Conservation (phyloP, 345 rosid genomes). For the Draba incana region DNA sequence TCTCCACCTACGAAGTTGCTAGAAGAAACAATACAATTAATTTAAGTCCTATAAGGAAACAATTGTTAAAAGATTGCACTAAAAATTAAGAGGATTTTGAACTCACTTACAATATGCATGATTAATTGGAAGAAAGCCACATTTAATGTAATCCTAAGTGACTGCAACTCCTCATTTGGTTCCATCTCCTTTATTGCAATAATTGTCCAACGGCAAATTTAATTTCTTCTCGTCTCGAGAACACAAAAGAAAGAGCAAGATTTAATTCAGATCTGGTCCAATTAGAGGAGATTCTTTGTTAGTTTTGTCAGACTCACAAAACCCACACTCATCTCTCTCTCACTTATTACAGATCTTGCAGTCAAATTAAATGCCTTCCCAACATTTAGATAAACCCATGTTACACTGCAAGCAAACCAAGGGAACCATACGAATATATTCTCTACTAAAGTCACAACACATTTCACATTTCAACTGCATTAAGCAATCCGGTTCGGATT, state of each 20-base stretch:
- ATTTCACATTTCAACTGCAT: slow-evolving; percentile 2
- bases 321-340: slow-evolving; percentile 25
- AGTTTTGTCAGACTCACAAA: slow-evolving; percentile 35
- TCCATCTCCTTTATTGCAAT: slow-evolving; percentile 33
- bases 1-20: slow-evolving; percentile 33
- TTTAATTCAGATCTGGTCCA: slow-evolving; percentile 41
- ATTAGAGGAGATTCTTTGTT: slow-evolving; percentile 24
- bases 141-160: slow-evolving; percentile 16
- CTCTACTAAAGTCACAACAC: slow-evolving; percentile 10
- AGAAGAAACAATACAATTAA: background rate
- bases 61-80: slow-evolving; percentile 12
- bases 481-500: background rate
- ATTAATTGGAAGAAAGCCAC: slow-evolving; percentile 7
- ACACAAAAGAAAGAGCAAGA: slow-evolving; percentile 33
- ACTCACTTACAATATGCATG: slow-evolving; percentile 3
- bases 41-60: background rate
- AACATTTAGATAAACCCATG: slow-evolving; percentile 37
- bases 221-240: slow-evolving; percentile 30
- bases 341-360: slow-evolving; percentile 43
- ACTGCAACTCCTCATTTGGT: slow-evolving; percentile 7
- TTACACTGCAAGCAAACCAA: slow-evolving; percentile 29
- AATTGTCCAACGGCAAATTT: slow-evolving; percentile 21
- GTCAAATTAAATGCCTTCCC: slow-evolving; percentile 36
- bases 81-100: slow-evolving; percentile 1
- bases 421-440: slow-evolving; percentile 4